These are phyloP conservation scores for Globisporangium yorkense DNA, from an alignment of 352 stramenopile species.

Conservation along the genomic window DNA sequence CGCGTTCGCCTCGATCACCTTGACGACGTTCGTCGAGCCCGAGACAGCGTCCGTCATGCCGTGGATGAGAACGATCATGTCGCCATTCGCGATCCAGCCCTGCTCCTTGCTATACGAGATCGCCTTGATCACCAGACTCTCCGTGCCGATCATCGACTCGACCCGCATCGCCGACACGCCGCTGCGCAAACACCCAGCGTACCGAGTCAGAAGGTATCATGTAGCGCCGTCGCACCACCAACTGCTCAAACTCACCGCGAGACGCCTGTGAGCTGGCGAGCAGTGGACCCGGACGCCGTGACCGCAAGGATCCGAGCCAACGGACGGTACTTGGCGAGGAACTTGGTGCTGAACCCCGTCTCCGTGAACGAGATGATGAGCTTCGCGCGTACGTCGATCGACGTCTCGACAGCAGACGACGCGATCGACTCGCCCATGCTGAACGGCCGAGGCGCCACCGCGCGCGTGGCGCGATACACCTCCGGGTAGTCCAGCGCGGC, in stretches of 20 bases:
- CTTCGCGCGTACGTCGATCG: constrained; percentile 94
- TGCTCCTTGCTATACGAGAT: constrained; percentile 78
- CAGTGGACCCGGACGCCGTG: constrained; percentile 66
- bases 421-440: constrained; percentile 92
- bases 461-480: constrained; percentile 50
- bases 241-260: constrained; percentile 41
- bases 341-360: constrained; percentile 90
- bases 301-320: constrained; percentile 85
- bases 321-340: constrained; percentile 96
- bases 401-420: constrained; percentile 96
- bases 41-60: constrained; percentile 80
- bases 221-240: background rate
- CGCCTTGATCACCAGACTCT: constrained; percentile 82
- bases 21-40: constrained; percentile 85
- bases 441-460: constrained; percentile 42
- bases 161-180: constrained; percentile 62
- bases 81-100: constrained; percentile 75
- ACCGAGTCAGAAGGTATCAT: background rate
- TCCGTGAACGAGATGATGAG: constrained; percentile 98
- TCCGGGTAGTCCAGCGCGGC: constrained; percentile 64
- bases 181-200: constrained; percentile 18
- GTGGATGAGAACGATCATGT: constrained; percentile 89
- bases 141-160: constrained; percentile 74
- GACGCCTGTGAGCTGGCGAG: constrained; percentile 68
- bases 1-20: constrained; percentile 79